Evolutionary conservation across 768 basidiomycete genomes (phyloP).

Genomic region (Suillus ampliporus): DNA sequence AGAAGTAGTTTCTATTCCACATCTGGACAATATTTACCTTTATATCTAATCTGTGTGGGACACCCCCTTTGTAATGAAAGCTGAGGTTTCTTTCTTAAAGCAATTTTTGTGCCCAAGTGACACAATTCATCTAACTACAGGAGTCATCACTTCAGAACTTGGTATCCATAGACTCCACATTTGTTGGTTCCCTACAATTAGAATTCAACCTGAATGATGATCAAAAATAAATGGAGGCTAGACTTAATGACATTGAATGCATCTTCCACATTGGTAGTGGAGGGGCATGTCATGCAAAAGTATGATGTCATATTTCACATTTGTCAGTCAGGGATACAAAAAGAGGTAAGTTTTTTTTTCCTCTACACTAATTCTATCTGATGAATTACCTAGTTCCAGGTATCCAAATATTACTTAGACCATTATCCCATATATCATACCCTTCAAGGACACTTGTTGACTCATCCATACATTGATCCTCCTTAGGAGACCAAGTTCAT

Average conservation of each 20-base stretch:
- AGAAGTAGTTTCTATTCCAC: too few species aligned
- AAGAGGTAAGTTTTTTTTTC: neutral
- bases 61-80: too few species aligned
- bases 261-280: neutral
- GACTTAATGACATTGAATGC: fast-evolving
- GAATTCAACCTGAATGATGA: neutral
- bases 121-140: too few species aligned
- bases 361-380: too few species aligned
- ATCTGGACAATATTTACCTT: too few species aligned
- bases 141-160: too few species aligned
- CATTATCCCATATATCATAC: fast-evolving
- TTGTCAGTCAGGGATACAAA: neutral
- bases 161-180: too few species aligned
- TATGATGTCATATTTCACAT: neutral
- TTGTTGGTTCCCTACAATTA: neutral
- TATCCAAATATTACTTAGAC: neutral
- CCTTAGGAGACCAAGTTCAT: neutral
- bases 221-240: neutral
- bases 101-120: too few species aligned
- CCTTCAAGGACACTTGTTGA: fast-evolving
- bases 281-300: neutral
- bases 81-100: too few species aligned
- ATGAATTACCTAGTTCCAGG: neutral
- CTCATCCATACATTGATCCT: neutral
- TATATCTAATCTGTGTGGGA: too few species aligned